These are phyloP conservation scores for Aspergillus pseudonomiae DNA, from an alignment of 2,329 filamentous ascomycete species.

Conservation along the genomic window DNA sequence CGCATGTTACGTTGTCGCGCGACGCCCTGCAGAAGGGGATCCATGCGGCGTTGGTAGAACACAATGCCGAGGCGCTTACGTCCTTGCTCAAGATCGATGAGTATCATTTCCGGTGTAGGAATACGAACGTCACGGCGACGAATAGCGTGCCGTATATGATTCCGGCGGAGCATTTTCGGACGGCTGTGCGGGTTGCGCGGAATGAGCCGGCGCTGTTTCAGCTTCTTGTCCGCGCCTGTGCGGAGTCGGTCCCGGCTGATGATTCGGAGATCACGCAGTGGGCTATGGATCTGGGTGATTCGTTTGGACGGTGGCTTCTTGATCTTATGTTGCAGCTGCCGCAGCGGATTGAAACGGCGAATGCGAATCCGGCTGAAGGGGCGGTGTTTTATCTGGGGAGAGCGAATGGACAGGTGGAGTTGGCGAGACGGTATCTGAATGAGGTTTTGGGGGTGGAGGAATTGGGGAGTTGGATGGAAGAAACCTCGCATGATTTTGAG, in stretches of 20 bases:
- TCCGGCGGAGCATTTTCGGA: constrained; percentile 38
- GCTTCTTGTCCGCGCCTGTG: constrained; percentile 39
- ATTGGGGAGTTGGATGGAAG: constrained; percentile 29
- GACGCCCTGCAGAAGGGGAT: constrained; percentile 44
- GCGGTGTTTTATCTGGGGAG: constrained; percentile 33
- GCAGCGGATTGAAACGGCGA: constrained; percentile 22
- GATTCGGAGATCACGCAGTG: constrained; percentile 41
- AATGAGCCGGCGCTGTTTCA: constrained; percentile 33
- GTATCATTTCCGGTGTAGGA: constrained; percentile 25
- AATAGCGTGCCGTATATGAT: constrained; percentile 27
- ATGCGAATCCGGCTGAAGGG: constrained; percentile 14
- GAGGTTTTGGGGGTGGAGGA: constrained; percentile 30
- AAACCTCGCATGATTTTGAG: constrained; percentile 23
- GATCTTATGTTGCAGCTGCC: constrained; percentile 39
- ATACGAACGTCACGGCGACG: constrained; percentile 2
- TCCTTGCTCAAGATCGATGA: constrained; percentile 45
- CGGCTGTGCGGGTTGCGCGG: constrained; percentile 30
- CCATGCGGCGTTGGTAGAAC: constrained; percentile 38
- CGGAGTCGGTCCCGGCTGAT: constrained; percentile 42
- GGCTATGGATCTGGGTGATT: constrained; percentile 32
- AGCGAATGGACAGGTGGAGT: constrained; percentile 23
- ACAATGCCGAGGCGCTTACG: constrained; percentile 35
- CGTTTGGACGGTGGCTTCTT: constrained; percentile 40
- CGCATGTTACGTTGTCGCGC: constrained; percentile 31
- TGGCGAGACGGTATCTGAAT: constrained; percentile 26